Conservation (phyloP, 225 moss, liverwort and hornwort genomes). For the Pseudoscleropodium purum region DNA sequence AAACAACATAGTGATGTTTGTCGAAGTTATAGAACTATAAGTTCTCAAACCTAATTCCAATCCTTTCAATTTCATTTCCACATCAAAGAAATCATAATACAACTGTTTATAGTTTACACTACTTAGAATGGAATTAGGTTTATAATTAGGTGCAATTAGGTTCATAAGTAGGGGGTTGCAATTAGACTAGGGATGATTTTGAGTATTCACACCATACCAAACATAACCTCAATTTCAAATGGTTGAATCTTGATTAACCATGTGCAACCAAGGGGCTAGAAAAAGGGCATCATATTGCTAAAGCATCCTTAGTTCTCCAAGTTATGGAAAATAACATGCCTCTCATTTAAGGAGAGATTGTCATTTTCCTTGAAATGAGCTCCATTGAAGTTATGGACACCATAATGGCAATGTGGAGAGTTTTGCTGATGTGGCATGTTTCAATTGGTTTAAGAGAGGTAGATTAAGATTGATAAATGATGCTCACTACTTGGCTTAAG, state of each 20-base stretch:
- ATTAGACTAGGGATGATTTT: background rate
- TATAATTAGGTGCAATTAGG: rapidly evolving
- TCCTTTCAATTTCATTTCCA: too few species aligned
- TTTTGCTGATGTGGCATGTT: too few species aligned
- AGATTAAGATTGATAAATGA: too few species aligned
- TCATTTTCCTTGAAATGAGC: background rate
- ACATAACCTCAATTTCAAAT: background rate
- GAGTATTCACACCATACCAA: background rate
- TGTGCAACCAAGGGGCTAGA: background rate
- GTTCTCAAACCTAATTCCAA: too few species aligned
- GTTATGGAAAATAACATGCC: background rate
- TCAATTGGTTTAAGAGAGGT: too few species aligned
- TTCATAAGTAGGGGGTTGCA: rapidly evolving
- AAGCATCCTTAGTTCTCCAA: rapidly evolving
- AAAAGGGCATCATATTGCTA: rapidly evolving
- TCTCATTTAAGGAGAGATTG: background rate
- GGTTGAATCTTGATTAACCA: background rate
- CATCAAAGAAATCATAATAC: background rate
- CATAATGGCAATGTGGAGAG: too few species aligned
- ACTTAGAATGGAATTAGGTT: background rate
- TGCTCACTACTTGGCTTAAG: too few species aligned
- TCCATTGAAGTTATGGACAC: background rate
- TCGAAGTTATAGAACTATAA: too few species aligned
- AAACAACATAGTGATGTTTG: too few species aligned
- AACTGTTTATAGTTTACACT: background rate